A percentile compares a stretch with the other conserved stretches of the same genome.
These are phyloP conservation scores for Ceratonia siliqua DNA, from an alignment of 306 rosid genomes.

Conservation along the genomic window DNA sequence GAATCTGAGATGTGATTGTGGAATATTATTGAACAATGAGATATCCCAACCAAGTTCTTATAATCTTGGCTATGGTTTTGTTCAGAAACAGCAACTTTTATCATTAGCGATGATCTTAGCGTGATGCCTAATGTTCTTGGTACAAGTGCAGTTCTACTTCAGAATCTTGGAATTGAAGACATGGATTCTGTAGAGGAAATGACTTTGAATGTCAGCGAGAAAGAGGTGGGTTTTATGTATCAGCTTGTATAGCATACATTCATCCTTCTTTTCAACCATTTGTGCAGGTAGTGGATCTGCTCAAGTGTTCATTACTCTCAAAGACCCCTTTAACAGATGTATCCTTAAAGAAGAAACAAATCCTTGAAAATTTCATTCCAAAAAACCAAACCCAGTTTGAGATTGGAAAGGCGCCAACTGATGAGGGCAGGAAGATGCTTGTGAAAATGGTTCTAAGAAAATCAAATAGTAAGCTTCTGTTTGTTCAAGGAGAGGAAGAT, in stretches of 20 bases:
- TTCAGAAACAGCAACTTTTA: not conserved
- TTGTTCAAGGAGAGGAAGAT: not conserved
- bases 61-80: no score
- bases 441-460: not conserved
- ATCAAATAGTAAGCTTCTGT: not conserved
- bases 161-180: not conserved
- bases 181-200: not conserved
- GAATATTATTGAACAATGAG: no score
- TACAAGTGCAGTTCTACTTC: not conserved
- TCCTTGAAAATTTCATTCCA: not conserved
- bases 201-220: not conserved
- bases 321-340: not conserved
- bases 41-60: no score
- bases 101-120: not conserved
- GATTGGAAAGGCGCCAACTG: not conserved
- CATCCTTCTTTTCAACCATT: no score
- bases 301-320: constrained; percentile 20
- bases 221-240: no score
- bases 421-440: not conserved
- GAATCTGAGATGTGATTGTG: no score
- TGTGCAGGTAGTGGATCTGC: constrained; percentile 5
- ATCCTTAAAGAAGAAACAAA: not conserved
- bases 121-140: not conserved
- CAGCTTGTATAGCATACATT: no score
- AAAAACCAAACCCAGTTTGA: no score